A percentile compares a stretch with the other conserved stretches of the same genome.
Conservation (phyloP, 2,329 filamentous ascomycete genomes). For the Sphaceloma murrayae region DNA sequence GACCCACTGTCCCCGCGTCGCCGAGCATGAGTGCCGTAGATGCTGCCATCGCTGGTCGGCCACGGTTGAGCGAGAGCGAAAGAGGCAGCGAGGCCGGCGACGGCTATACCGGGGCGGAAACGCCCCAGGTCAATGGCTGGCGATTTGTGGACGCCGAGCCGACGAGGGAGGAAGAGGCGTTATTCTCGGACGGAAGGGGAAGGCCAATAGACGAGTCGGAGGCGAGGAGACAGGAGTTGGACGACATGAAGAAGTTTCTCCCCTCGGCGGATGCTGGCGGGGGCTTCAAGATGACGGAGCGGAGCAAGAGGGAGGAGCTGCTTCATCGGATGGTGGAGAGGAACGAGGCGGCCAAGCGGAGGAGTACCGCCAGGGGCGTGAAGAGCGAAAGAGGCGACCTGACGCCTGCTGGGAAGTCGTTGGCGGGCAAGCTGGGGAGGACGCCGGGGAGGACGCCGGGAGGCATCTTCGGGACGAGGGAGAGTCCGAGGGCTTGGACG, state of each 20-base stretch:
- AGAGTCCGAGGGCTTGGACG: conserved; percentile 48
- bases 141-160: conserved; percentile 82
- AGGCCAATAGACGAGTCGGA: conserved; percentile 26
- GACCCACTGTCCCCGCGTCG: conserved; percentile 50
- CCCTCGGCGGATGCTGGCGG: conserved; percentile 39
- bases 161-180: conserved; percentile 46
- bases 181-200: conserved; percentile 35
- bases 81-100: conserved; percentile 21
- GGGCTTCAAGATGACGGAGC: conserved; percentile 66
- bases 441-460: conserved; percentile 18
- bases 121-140: conserved; percentile 86
- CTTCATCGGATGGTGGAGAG: conserved; percentile 82
- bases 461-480: conserved; percentile 32
- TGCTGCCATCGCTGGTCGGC: conserved; percentile 70
- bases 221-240: conserved; percentile 28
- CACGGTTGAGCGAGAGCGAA: conserved; percentile 54
- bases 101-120: conserved; percentile 58
- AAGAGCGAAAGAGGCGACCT: conserved; percentile 37
- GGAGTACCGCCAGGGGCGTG: conserved; percentile 43
- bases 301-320: conserved; percentile 66
- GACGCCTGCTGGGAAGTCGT: conserved; percentile 64
- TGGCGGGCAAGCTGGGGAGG: conserved; percentile 52
- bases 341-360: conserved; percentile 29
- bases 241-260: conserved; percentile 32
- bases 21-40: conserved; percentile 77